Evolutionary conservation across 352 stramenopile genomes (phyloP).

Genomic region (Thalassiosira hispida): DNA sequence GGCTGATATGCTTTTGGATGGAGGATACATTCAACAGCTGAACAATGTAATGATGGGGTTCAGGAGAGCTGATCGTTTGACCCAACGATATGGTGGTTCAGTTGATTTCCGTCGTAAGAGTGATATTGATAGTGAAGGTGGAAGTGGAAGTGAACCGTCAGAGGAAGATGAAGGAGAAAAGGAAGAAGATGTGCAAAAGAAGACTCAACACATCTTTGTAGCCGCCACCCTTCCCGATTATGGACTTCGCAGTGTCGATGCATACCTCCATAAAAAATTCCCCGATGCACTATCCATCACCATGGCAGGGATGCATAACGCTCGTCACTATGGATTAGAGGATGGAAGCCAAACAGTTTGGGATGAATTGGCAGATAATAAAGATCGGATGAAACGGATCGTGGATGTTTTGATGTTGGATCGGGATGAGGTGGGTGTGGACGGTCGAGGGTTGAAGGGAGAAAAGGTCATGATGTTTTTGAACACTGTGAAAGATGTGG

Average conservation of each 20-base stretch:
- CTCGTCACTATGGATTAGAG: slow-evolving; percentile 77
- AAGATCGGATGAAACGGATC: slow-evolving; percentile 75
- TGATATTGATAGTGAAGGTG: slow-evolving; percentile 8
- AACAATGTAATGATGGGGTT: slow-evolving; percentile 84
- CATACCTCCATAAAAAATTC: slow-evolving; percentile 80
- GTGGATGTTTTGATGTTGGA: slow-evolving; percentile 64
- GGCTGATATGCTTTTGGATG: slow-evolving; percentile 86
- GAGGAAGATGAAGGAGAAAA: slow-evolving; percentile 24
- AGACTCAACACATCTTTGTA: slow-evolving; percentile 80
- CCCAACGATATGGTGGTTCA: slow-evolving; percentile 24
- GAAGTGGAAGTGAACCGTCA: background rate
- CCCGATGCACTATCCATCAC: slow-evolving; percentile 66
- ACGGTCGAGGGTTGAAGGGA: slow-evolving; percentile 61
- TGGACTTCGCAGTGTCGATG: slow-evolving; percentile 78
- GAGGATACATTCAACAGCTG: slow-evolving; percentile 76
- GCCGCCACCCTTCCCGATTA: slow-evolving; percentile 83
- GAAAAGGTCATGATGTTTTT: slow-evolving; percentile 85
- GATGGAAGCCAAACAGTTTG: slow-evolving; percentile 67
- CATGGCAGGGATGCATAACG: slow-evolving; percentile 79
- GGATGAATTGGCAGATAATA: slow-evolving; percentile 72
- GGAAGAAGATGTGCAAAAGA: slow-evolving; percentile 25
- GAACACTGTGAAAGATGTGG: slow-evolving; percentile 79
- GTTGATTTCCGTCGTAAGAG: slow-evolving; percentile 20
- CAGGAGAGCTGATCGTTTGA: slow-evolving; percentile 62
- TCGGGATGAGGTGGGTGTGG: slow-evolving; percentile 41